phyloP scores from a whole-genome alignment of 495 filamentous ascomycete genomes.

The Aspergillus ellipticus region DNA sequence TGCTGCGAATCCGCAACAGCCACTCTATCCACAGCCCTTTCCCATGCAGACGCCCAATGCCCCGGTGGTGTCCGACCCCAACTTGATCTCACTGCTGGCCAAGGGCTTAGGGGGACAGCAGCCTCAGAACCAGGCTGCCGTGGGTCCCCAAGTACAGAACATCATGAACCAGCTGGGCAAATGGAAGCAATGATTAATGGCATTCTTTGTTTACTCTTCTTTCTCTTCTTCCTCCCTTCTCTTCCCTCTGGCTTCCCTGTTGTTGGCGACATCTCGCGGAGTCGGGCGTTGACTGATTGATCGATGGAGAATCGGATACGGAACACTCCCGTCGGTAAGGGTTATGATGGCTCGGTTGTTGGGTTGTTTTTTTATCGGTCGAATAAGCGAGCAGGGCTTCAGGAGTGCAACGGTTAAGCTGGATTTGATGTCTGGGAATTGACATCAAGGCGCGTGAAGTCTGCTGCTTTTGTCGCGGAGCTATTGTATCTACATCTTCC shows the following conservation, averaged over 20 bases:
- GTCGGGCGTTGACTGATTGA: slow-evolving; percentile 18
- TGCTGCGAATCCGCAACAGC: slow-evolving; percentile 32
- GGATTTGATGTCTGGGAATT: background rate
- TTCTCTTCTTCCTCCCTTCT: slow-evolving; percentile 13
- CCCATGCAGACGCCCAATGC: slow-evolving; percentile 29
- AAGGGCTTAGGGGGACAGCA: slow-evolving; percentile 39
- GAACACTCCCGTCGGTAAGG: slow-evolving; percentile 9
- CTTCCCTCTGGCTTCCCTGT: slow-evolving; percentile 10
- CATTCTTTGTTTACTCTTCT: slow-evolving; percentile 19
- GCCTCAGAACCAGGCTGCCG: slow-evolving; percentile 36
- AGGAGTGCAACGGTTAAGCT: slow-evolving; percentile 10
- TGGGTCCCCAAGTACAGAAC: slow-evolving; percentile 52
- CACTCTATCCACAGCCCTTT: slow-evolving; percentile 33
- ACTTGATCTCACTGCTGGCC: slow-evolving; percentile 43
- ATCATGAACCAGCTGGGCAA: slow-evolving; percentile 59
- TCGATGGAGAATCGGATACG: slow-evolving; percentile 14
- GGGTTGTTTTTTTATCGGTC: slow-evolving; percentile 9
- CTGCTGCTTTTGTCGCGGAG: background rate
- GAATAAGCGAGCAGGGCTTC: slow-evolving; percentile 6
- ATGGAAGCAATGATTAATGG: slow-evolving; percentile 54
- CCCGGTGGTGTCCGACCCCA: slow-evolving; percentile 37
- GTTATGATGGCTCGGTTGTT: slow-evolving; percentile 5
- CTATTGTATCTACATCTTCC: background rate
- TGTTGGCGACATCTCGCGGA: slow-evolving; percentile 8
- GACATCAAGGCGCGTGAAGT: background rate